Evolutionary conservation across 495 filamentous ascomycete species (phyloP).

Genomic region (Peziza echinospora): DNA sequence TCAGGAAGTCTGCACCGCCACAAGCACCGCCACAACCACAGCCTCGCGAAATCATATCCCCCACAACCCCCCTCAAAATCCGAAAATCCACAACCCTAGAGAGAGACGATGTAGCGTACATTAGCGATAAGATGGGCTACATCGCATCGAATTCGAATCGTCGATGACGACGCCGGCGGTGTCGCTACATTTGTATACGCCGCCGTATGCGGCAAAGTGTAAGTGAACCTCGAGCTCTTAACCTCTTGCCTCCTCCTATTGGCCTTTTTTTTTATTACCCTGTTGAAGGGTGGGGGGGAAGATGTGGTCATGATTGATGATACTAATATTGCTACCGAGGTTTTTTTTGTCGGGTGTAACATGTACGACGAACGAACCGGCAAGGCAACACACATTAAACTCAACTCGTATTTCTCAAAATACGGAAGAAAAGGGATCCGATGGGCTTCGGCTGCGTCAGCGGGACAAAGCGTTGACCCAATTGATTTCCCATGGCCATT

Average conservation of each 20-base stretch:
- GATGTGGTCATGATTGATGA: too few relatives aligned
- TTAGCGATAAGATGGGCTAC: constrained; percentile 70
- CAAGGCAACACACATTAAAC: constrained; percentile 43
- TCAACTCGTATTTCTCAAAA: constrained; percentile 40
- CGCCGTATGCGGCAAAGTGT: constrained; percentile 46
- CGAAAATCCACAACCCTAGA: constrained; percentile 32
- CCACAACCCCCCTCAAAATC: constrained; percentile 22
- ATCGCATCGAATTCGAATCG: constrained; percentile 54
- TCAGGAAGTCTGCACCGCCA: constrained; percentile 15
- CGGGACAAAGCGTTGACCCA: too few relatives aligned
- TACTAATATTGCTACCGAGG: too few relatives aligned
- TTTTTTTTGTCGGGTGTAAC: too few relatives aligned
- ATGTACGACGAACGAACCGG: constrained; percentile 47
- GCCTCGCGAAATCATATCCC: too few relatives aligned
- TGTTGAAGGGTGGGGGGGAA: too few relatives aligned
- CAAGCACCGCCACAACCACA: constrained; percentile 27
- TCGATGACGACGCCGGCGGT: too few relatives aligned
- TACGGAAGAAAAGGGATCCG: too few relatives aligned
- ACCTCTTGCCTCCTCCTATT: too few relatives aligned
- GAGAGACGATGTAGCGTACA: constrained; percentile 55
- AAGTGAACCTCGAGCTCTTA: constrained; percentile 18
- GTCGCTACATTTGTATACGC: constrained; percentile 77
- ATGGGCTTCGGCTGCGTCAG: too few relatives aligned
- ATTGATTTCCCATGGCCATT: too few relatives aligned
- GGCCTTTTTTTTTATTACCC: too few relatives aligned